A percentile compares a stretch with the other conserved stretches of the same genome.
phyloP scores from a whole-genome alignment of 768 basidiomycete genomes.

The Phlegmacium glaucopus region DNA sequence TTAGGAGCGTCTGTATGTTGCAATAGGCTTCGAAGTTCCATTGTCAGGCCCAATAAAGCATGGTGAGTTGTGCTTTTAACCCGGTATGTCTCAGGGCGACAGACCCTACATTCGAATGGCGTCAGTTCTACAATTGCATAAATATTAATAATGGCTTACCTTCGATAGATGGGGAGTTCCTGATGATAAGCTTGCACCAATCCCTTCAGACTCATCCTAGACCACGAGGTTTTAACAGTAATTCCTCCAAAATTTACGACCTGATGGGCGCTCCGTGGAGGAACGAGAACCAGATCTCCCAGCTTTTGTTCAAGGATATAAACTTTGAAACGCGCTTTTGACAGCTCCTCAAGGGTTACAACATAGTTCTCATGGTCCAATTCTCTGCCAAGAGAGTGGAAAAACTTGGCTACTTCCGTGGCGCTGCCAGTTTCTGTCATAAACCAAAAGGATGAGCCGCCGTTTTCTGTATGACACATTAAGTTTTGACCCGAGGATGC shows the following conservation, averaged over 20 bases:
- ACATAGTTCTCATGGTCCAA: conserved; percentile 75
- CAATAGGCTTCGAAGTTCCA: conserved; percentile 16
- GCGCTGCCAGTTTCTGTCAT: conserved; percentile 69
- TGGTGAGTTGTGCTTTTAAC: conserved; percentile 65
- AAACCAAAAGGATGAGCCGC: conserved; percentile 81
- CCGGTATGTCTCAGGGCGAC: conserved; percentile 73
- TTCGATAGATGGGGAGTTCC: conserved; percentile 76
- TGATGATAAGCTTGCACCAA: conserved; percentile 58
- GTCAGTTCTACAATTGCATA: not conserved
- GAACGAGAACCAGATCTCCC: conserved; percentile 80
- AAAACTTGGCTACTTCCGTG: conserved; percentile 52
- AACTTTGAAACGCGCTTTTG: conserved; percentile 61
- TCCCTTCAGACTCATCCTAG: conserved; percentile 72
- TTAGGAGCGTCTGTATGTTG: not conserved
- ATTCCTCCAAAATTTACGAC: conserved; percentile 80
- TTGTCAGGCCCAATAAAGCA: conserved; percentile 38
- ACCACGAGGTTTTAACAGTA: conserved; percentile 84
- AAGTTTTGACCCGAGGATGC: conserved; percentile 84
- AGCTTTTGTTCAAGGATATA: conserved; percentile 70
- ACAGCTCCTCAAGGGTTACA: conserved; percentile 59
- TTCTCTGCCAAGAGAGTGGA: conserved; percentile 51
- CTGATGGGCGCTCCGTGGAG: conserved; percentile 79
- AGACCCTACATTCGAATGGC: conserved; percentile 49
- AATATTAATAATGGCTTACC: conserved; percentile 38
- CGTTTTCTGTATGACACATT: conserved; percentile 77